Conservation (phyloP, 169 alveolate species). For the Sarcocystis neurona region DNA sequence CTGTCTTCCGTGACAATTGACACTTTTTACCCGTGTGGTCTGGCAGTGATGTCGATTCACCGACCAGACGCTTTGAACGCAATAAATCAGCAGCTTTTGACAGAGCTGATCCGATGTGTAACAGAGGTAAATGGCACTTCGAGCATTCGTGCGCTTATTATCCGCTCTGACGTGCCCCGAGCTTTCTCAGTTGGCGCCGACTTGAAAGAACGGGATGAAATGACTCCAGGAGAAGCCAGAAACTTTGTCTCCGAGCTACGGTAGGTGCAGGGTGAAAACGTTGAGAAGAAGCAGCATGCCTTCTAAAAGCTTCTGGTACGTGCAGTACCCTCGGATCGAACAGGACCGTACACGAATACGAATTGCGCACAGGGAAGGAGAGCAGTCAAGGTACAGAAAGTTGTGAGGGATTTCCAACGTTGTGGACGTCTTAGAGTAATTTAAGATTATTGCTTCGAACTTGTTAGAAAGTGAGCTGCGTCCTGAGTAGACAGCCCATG, state of each 20-base stretch:
- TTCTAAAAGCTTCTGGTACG: slow-evolving; percentile 4
- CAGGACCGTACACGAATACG: too few relatives aligned
- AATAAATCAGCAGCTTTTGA: neutral
- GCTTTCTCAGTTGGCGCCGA: slow-evolving; percentile 88
- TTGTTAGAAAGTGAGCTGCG: too few relatives aligned
- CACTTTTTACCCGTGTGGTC: neutral
- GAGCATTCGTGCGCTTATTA: slow-evolving; percentile 64
- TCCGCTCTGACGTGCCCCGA: slow-evolving; percentile 70
- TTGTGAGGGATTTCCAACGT: too few relatives aligned
- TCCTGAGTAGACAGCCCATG: too few relatives aligned
- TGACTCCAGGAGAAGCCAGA: slow-evolving; percentile 69
- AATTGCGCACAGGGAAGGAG: too few relatives aligned
- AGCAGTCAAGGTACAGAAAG: too few relatives aligned
- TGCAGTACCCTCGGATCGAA: neutral
- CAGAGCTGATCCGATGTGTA: neutral
- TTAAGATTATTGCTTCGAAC: too few relatives aligned
- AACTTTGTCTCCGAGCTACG: slow-evolving; percentile 71
- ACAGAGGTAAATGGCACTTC: neutral
- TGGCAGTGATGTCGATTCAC: neutral
- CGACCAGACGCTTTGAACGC: slow-evolving; percentile 33
- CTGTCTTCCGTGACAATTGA: neutral
- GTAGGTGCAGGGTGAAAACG: too few relatives aligned
- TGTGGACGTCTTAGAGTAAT: too few relatives aligned
- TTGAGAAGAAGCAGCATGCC: too few relatives aligned
- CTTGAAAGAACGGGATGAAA: slow-evolving; percentile 77